phyloP scores from a whole-genome alignment of 1,284 basidiomycete species.

The Trichosporon coremiiforme region DNA sequence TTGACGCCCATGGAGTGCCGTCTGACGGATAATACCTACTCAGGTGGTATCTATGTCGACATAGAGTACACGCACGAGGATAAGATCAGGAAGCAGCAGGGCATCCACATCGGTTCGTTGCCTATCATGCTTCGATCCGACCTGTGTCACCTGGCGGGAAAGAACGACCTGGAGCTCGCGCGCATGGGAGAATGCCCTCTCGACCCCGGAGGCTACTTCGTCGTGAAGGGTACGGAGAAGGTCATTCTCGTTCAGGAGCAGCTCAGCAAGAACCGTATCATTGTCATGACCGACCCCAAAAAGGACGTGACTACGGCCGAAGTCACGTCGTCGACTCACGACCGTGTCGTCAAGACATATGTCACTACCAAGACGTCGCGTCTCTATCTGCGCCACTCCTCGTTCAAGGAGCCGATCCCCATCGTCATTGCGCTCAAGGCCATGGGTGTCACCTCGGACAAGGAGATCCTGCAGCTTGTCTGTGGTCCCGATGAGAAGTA shows the following conservation, averaged over 20 bases:
- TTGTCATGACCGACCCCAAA: slow-evolving; percentile 89
- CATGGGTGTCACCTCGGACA: slow-evolving; percentile 94
- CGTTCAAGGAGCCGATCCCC: slow-evolving; percentile 94
- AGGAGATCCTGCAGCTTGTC: slow-evolving; percentile 93
- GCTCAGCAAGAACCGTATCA: slow-evolving; percentile 98
- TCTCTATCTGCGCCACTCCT: slow-evolving; percentile 98
- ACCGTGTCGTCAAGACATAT: slow-evolving; percentile 98
- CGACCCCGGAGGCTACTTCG: slow-evolving; percentile 98
- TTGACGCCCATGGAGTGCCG: slow-evolving; percentile 98
- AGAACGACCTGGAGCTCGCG: slow-evolving; percentile 78
- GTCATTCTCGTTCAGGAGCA: slow-evolving; percentile 99
- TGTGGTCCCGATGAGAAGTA: slow-evolving; percentile 91
- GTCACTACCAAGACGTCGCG: slow-evolving; percentile 91
- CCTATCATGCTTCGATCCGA: slow-evolving; percentile 97
- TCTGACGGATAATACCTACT: slow-evolving; percentile 92
- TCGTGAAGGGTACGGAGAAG: slow-evolving; percentile 99
- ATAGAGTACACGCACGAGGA: slow-evolving; percentile 94
- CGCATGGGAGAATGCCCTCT: slow-evolving; percentile 95
- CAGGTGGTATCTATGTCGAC: slow-evolving; percentile 90
- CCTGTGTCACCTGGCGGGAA: slow-evolving; percentile 84
- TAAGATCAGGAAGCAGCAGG: slow-evolving; percentile 78
- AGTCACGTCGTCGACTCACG: slow-evolving; percentile 98
- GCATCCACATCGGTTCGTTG: slow-evolving; percentile 85
- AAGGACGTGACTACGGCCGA: slow-evolving; percentile 94
- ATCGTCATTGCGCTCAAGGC: slow-evolving; percentile 96